These are phyloP conservation scores for Lodderomyces parapsilosis DNA, from an alignment of 1,139 yeast species.

Conservation along the genomic window DNA sequence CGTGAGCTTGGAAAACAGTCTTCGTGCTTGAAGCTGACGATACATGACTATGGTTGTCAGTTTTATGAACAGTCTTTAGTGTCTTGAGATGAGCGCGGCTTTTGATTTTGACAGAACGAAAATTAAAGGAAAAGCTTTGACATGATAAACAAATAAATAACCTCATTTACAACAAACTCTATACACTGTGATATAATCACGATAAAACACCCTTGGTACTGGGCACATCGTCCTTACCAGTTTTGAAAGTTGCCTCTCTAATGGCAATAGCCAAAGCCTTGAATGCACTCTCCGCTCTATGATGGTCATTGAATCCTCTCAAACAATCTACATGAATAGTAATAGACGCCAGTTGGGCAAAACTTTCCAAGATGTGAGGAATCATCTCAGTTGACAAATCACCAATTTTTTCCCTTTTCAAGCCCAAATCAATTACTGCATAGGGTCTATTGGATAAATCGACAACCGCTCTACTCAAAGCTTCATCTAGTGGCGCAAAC, in stretches of 20 bases:
- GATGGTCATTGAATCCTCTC: slow-evolving; percentile 93
- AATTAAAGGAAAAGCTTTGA: too few relatives aligned
- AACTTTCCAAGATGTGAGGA: slow-evolving; percentile 91
- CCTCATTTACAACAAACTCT: neutral
- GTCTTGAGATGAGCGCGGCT: too few relatives aligned
- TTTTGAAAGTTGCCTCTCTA: slow-evolving; percentile 77
- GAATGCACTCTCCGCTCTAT: slow-evolving; percentile 93
- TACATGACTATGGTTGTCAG: neutral
- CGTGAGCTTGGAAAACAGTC: slow-evolving; percentile 5
- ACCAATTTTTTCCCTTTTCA: slow-evolving; percentile 90
- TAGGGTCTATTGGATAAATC: slow-evolving; percentile 91
- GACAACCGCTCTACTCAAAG: slow-evolving; percentile 89
- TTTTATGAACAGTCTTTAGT: too few relatives aligned
- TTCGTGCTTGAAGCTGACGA: neutral
- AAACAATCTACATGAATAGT: slow-evolving; percentile 93
- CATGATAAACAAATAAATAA: neutral
- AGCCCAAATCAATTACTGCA: slow-evolving; percentile 85
- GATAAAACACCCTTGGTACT: slow-evolving; percentile 93
- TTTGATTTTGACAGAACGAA: too few relatives aligned
- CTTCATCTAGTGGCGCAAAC: slow-evolving; percentile 95
- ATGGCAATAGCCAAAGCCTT: slow-evolving; percentile 93
- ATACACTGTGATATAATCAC: slow-evolving; percentile 18
- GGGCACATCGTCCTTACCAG: slow-evolving; percentile 90
- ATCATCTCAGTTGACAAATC: slow-evolving; percentile 94
- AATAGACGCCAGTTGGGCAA: slow-evolving; percentile 87